phyloP scores from a whole-genome alignment of 2,329 filamentous ascomycete species.

The Aureobasidium pullulans region DNA sequence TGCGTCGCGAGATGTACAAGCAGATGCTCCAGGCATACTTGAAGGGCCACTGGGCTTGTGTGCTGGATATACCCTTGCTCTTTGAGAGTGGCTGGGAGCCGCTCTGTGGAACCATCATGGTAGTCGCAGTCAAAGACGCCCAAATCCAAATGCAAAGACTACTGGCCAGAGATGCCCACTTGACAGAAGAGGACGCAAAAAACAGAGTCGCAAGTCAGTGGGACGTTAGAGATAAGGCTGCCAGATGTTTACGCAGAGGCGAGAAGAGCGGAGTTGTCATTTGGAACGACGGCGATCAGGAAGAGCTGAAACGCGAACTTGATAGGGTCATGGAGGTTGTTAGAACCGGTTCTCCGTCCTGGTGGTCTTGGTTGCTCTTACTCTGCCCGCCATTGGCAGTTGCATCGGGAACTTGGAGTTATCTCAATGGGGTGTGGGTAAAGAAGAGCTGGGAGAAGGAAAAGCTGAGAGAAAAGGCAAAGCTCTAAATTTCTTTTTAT shows the following conservation, averaged over 20 bases:
- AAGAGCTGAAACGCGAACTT: constrained; percentile 62
- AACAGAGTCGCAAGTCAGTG: constrained; percentile 82
- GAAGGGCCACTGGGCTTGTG: constrained; percentile 74
- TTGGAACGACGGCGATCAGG: constrained; percentile 77
- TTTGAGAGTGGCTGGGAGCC: constrained; percentile 84
- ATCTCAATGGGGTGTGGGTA: constrained; percentile 63
- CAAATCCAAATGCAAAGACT: constrained; percentile 75
- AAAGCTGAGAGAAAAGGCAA: constrained; percentile 50
- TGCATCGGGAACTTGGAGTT: constrained; percentile 60
- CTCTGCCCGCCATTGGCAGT: constrained; percentile 69
- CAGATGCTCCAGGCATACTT: constrained; percentile 67
- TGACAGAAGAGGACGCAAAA: constrained; percentile 78
- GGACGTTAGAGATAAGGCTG: constrained; percentile 76
- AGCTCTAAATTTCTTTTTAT: constrained; percentile 33
- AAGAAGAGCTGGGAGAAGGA: constrained; percentile 64
- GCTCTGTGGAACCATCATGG: constrained; percentile 76
- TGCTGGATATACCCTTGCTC: constrained; percentile 84
- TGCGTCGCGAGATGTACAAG: constrained; percentile 73
- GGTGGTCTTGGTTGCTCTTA: constrained; percentile 72
- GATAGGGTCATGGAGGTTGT: constrained; percentile 58
- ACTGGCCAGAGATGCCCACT: constrained; percentile 64
- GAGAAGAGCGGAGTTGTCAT: constrained; percentile 64
- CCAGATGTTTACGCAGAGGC: constrained; percentile 61
- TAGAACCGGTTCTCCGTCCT: constrained; percentile 57
- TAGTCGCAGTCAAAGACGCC: constrained; percentile 77